Base-by-base conservation (phyloP, 2,329 filamentous ascomycete species). In the Fusarium tjaetaba region DNA sequence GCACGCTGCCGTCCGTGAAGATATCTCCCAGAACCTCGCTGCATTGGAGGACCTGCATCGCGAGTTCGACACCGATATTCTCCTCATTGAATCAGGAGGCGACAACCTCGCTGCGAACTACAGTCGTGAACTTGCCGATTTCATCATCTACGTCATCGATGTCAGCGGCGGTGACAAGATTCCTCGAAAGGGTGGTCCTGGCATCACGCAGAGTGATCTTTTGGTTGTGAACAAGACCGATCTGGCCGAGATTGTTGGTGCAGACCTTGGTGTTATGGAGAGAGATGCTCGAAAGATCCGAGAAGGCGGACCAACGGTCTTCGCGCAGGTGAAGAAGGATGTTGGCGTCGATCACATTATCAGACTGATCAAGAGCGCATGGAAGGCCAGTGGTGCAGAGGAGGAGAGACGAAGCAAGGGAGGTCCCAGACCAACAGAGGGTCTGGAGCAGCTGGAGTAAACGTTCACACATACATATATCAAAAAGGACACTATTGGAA, bases 31-130 rank as follows among this genome's bases (percentile, higher is more conserved):
- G 75, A 99, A 99, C 85, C 91, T 99, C 7, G 93, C 95, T 62
- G 96, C 96, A 0, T 89, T 99, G 43, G 96, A 97, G 79, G 93
- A 95, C 77, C 88, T 98, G 55, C 96, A 98, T 83, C 86, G 87
- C 64, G 89, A 92, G 73, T 97, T 97, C 86, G 82, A 85, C 84
- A 82, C 95, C 0, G 94, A 98, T 80, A 83, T 99, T 28, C 88
- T 99, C 30, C 90, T 99, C 46, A 99, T 99, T 81, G 96, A 99
- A 85, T 95, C 91, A 24, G 96, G 96, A 49, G 96, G 96, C 65
- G 96, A 99, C 82, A 99, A 99, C 82, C 89, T 99, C 2, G 96
- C 96, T 0, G 96, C 96, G 8, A 99, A 99, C 86, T 99, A 99
- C 88, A 94, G 90, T 62, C 89, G 96, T 65, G 96, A 99, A 84